phyloP scores from a whole-genome alignment of 2,329 filamentous ascomycete genomes.

The Davidsoniella neocaledoniae region DNA sequence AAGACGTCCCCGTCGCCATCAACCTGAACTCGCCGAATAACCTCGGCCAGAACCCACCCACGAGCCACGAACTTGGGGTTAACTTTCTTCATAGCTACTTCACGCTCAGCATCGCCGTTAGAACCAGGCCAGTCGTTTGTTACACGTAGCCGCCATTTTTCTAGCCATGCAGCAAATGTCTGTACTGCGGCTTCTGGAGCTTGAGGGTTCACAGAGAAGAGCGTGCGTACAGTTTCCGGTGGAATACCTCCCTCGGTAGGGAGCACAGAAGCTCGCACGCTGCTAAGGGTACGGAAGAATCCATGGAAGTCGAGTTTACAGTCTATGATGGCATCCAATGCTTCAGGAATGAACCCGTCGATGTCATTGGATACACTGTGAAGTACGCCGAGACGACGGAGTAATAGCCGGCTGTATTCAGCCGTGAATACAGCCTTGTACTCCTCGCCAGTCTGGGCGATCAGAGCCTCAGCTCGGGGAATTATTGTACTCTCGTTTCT shows the following conservation, averaged over 20 bases:
- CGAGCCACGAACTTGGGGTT: constrained; percentile 90
- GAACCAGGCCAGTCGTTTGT: constrained; percentile 55
- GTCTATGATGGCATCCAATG: constrained; percentile 65
- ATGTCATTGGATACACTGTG: constrained; percentile 63
- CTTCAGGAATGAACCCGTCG: constrained; percentile 52
- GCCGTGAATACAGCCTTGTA: constrained; percentile 72
- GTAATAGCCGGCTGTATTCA: constrained; percentile 85
- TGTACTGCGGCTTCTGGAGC: constrained; percentile 57
- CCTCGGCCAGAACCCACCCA: constrained; percentile 82
- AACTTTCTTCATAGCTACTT: constrained; percentile 59
- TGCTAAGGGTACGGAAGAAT: constrained; percentile 69
- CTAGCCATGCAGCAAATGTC: constrained; percentile 63
- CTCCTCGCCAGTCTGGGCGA: constrained; percentile 66
- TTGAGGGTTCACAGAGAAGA: constrained; percentile 33
- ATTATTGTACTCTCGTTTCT: constrained; percentile 43
- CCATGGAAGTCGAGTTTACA: constrained; percentile 86
- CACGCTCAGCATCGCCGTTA: constrained; percentile 42
- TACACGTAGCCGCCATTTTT: constrained; percentile 55
- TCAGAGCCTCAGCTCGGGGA: constrained; percentile 68
- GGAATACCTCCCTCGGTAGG: constrained; percentile 30
- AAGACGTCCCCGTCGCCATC: constrained; percentile 67
- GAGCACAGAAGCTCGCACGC: constrained; percentile 44
- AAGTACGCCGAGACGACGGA: constrained; percentile 53
- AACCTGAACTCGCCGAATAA: constrained; percentile 79
- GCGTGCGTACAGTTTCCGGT: constrained; percentile 33